These are phyloP conservation scores for Graphiopsis chlorocephala DNA, from an alignment of 2,329 filamentous ascomycete genomes.

Conservation along the genomic window DNA sequence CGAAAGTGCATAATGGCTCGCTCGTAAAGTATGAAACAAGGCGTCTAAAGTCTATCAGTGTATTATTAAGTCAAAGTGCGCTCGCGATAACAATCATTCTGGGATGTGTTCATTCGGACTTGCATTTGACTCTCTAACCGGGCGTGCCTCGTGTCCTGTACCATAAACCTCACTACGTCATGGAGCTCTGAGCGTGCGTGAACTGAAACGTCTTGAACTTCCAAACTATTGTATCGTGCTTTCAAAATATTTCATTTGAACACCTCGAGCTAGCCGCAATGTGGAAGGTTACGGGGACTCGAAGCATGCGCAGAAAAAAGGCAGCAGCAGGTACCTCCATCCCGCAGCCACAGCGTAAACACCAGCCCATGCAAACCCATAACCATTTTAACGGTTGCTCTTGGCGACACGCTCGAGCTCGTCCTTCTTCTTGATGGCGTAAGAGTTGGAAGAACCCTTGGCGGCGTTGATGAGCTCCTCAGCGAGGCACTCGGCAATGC, in stretches of 20 bases:
- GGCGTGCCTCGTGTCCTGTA: background rate
- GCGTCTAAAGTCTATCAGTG: background rate
- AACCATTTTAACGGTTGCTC: conserved; percentile 90
- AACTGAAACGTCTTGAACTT: conserved; percentile 16
- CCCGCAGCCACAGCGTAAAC: conserved; percentile 18
- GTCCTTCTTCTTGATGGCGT: conserved; percentile 99
- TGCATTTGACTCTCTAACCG: conserved; percentile 12
- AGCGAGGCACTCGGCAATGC: conserved; percentile 97
- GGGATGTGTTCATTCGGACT: conserved; percentile 3
- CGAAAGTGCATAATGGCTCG: background rate
- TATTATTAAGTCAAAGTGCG: background rate
- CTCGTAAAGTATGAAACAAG: background rate
- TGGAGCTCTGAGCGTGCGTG: conserved; percentile 8
- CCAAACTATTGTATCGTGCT: conserved; percentile 16
- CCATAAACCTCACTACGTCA: conserved; percentile 15
- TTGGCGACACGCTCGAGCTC: conserved; percentile 99
- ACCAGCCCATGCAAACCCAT: conserved; percentile 20
- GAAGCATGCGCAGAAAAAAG: conserved; percentile 17
- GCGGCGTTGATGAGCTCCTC: conserved; percentile 99
- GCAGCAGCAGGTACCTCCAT: conserved; percentile 16
- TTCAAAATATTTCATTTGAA: conserved; percentile 18
- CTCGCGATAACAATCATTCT: background rate
- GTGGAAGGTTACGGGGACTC: conserved; percentile 15
- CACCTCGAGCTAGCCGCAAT: conserved; percentile 17
- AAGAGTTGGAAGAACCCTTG: conserved; percentile 99